phyloP scores from a whole-genome alignment of 2,329 filamentous ascomycete species.

The Tolypocladium endophyticum region DNA sequence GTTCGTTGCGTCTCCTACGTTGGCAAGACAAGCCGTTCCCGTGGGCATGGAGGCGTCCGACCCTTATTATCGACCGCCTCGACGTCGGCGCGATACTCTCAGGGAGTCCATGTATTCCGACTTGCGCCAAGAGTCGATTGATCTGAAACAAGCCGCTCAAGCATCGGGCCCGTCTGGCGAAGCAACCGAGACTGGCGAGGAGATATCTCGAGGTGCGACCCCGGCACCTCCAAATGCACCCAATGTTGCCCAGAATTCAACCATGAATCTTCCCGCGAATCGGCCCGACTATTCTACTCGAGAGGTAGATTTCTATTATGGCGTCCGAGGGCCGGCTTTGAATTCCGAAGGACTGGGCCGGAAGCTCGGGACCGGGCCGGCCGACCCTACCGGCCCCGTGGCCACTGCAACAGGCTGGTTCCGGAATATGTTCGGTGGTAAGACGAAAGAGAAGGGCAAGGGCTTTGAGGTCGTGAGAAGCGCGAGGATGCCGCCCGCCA shows the following conservation, averaged over 20 bases:
- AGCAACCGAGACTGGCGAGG: conserved; percentile 26
- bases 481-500: conserved; percentile 70
- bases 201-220: conserved; percentile 31
- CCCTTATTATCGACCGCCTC: conserved; percentile 81
- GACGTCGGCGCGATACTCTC: conserved; percentile 56
- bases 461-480: conserved; percentile 95
- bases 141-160: conserved; percentile 28
- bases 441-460: conserved; percentile 89
- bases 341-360: conserved; percentile 72
- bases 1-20: conserved; percentile 51
- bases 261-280: conserved; percentile 34
- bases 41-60: conserved; percentile 48
- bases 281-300: conserved; percentile 83
- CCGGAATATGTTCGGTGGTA: conserved; percentile 65
- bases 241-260: conserved; percentile 14
- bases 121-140: conserved; percentile 17
- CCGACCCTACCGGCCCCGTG: conserved; percentile 85
- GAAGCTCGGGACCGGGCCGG: conserved; percentile 84
- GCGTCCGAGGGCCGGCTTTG: conserved; percentile 77
- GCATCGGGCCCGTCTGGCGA: conserved; percentile 21
- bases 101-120: conserved; percentile 23
- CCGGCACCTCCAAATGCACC: conserved; percentile 25
- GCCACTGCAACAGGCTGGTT: conserved; percentile 87
- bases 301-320: conserved; percentile 96
- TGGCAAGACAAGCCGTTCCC: conserved; percentile 33